These are phyloP conservation scores for Ophiocordyceps camponoti-rufipedis DNA, from an alignment of 2,329 filamentous ascomycete species.

Conservation along the genomic window DNA sequence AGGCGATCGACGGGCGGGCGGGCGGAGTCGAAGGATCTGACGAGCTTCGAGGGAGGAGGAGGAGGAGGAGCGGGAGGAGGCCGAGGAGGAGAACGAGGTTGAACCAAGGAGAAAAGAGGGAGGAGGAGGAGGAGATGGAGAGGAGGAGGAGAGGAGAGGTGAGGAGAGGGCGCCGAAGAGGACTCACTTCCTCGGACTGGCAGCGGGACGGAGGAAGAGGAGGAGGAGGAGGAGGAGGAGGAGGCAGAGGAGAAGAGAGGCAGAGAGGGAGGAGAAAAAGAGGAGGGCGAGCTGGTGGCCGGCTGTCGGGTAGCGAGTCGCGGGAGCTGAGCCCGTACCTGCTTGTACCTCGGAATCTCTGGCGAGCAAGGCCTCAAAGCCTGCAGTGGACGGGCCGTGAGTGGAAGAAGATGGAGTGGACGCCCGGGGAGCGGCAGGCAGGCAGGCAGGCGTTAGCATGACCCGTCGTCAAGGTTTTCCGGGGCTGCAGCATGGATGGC, in stretches of 20 bases:
- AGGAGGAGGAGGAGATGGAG: neutral
- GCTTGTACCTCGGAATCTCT: neutral
- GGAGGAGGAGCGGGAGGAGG: neutral
- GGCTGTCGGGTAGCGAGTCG: neutral
- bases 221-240: neutral
- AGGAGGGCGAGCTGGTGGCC: neutral
- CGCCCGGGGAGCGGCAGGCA: too few species aligned
- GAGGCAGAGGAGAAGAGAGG: neutral
- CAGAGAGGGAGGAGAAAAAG: neutral
- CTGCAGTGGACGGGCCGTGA: too few species aligned
- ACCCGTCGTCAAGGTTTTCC: too few species aligned
- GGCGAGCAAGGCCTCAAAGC: too few species aligned
- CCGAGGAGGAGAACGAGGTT: neutral
- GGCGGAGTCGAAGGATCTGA: too few species aligned
- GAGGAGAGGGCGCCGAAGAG: neutral
- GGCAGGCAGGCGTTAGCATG: too few species aligned
- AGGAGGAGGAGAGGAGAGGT: neutral
- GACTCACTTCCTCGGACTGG: too few species aligned
- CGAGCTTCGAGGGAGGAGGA: neutral
- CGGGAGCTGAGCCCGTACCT: neutral
- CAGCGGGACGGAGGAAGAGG: neutral
- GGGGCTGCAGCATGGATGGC: too few species aligned
- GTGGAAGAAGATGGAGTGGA: too few species aligned
- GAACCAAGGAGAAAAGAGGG: neutral
- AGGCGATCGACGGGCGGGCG: neutral